Evolutionary conservation across 805 yeast species (phyloP).

Genomic region (Brettanomyces nanus): DNA sequence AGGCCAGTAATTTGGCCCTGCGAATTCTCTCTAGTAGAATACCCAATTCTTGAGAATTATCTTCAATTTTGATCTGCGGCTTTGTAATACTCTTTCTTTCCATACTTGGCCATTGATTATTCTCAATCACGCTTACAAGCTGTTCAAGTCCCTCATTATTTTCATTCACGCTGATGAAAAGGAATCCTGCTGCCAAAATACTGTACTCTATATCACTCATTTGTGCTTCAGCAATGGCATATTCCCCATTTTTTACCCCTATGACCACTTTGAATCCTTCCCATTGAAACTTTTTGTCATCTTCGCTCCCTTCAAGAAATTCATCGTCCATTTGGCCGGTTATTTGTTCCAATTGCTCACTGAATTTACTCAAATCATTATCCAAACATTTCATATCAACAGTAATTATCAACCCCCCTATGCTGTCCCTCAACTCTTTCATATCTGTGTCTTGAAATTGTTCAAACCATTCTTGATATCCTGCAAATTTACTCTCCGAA

Average conservation of each 20-base stretch:
- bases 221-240: constrained; percentile 3
- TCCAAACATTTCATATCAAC: constrained; percentile 17
- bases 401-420: constrained; percentile 40
- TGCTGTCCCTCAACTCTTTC: constrained; percentile 34
- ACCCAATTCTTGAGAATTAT: constrained; percentile 21
- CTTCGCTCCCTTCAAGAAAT: constrained; percentile 10
- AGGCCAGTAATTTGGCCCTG: constrained; percentile 27
- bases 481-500: constrained; percentile 21
- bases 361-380: constrained; percentile 8
- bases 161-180: constrained; percentile 24
- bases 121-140: constrained; percentile 31
- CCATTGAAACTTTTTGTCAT: constrained; percentile 19
- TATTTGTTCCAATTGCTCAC: constrained; percentile 14
- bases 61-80: no score
- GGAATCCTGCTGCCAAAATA: constrained; percentile 32
- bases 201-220: constrained; percentile 31
- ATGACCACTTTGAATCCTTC: constrained; percentile 31
- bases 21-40: constrained; percentile 27
- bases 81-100: background rate
- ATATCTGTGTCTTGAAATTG: constrained; percentile 33
- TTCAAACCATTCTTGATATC: constrained; percentile 24
- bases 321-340: constrained; percentile 16
- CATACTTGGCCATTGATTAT: constrained; percentile 34
- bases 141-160: constrained; percentile 27
- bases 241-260: constrained; percentile 15